Percentiles rank a stretch among this genome's conserved stretches.
Evolutionary conservation across 345 rosid genomes (phyloP).

Genomic region (Barbarea vulgaris): DNA sequence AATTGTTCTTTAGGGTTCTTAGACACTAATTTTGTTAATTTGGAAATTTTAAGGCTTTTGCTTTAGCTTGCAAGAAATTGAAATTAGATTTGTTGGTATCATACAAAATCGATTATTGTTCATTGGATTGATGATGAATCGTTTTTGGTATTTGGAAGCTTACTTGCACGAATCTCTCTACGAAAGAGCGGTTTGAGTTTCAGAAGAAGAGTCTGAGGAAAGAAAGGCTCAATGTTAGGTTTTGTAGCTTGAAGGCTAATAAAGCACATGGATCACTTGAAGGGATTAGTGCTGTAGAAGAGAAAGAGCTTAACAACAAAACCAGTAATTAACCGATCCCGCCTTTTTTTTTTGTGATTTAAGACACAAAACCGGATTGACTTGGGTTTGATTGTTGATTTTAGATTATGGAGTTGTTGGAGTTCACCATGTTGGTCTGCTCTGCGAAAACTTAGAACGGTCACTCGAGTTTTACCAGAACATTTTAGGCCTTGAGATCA

Average conservation of each 20-base stretch:
- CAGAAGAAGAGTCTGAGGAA: constrained; percentile 34
- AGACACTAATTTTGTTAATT: not conserved
- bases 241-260: constrained; percentile 38
- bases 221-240: constrained; percentile 34
- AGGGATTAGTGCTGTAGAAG: constrained; percentile 46
- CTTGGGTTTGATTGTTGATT: not conserved
- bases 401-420: constrained; percentile 85
- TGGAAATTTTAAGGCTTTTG: not conserved
- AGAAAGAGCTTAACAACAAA: constrained; percentile 51
- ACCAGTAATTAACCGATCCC: constrained; percentile 44
- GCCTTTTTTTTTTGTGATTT: not conserved
- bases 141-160: constrained; percentile 23
- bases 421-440: constrained; percentile 86
- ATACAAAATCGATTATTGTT: not conserved
- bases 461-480: constrained; percentile 88
- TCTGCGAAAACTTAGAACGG: constrained; percentile 79
- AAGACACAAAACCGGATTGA: not conserved
- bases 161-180: constrained; percentile 25
- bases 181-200: constrained; percentile 36
- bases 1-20: not conserved
- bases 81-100: not conserved
- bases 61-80: not conserved
- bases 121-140: not conserved
- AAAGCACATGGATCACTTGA: constrained; percentile 56
- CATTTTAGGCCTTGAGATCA: constrained; percentile 82